Evolutionary conservation across 371 early-diverging fungal species (phyloP), one percentile per base, ranked within the genome.

Genomic region (Rhizopus delemar): DNA sequence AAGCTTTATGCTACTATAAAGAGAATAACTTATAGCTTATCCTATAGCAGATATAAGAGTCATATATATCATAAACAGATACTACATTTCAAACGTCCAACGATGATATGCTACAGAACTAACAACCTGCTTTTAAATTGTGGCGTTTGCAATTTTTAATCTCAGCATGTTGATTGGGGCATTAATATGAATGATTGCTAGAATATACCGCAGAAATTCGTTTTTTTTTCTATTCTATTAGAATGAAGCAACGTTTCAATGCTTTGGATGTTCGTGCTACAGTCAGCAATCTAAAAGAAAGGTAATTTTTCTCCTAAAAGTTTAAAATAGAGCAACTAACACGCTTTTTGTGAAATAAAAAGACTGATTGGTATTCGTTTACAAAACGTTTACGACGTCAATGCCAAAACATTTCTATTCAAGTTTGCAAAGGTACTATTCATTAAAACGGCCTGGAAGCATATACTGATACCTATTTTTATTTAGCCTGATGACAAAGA

Each of bases 381-480:
- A 11, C 97, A 96, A 75, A 94, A 94, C 56, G 84, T 96, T 22
- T 98, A 97, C 73, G 98, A 98, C 77, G 84, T 96, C 65, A 94
- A 92, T 62, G 63, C 85, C 8, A 92, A 91, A 72, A 96, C 96
- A 16, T 94, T 90, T 63, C 78, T 98, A 33, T 83, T 97, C 71
- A 98, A 97, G 65, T 98, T 98, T 64, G 86, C 93, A 51, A 87
- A 88, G 78, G 89, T 85, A 66, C 13, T n/a, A 57, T 49, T 2
- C 36, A n/a, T 34, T 28, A 22, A 22, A 22, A 22, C 0, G 0
- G 22, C 22, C 22, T 22, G 22, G 22, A 22, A 22, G 2, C 22
- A 22, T 22, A 22, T 2, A 22, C 2, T 22, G 1, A 22, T 22
- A 22, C 22, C 22, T 31, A 12, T 34, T 13, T 48, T 55, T 50